Base-by-base conservation (phyloP, 2,329 filamentous ascomycete genomes). In the Pseudocercospora cruenta region DNA sequence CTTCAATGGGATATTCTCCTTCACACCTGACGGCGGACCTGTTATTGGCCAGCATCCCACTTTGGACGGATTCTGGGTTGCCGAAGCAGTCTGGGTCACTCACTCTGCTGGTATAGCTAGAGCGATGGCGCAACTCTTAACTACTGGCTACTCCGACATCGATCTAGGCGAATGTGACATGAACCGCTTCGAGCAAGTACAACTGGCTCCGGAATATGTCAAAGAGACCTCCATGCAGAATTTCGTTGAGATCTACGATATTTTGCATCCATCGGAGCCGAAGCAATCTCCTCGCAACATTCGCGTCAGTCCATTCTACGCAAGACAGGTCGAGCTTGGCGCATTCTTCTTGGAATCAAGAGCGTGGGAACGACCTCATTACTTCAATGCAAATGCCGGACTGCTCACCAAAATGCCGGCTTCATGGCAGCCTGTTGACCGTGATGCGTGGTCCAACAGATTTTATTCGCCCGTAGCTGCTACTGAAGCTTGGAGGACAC, bases 1-100 rank as follows among this genome's bases (percentile, higher is more conserved):
- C 0, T 90, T 90, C 80, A 90, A 90, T 70, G 87, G 87, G 2
- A 83, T 90, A 70, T 87, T 90, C 75, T 90, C 87, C 0, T 90
- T 90, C 72, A 90, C 87, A 0, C 87, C 87, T 0, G 87, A 90
- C 60, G 87, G 87, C 0, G 86, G 86, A 0, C 85, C 87, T 0
- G 80, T 90, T 0, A 80, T 90, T 1, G 87, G 87, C 2, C 82
- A 85, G 70, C 81, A 86, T 0, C 86, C 87, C 6, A 82, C 82
- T 14, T 75, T 90, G 0, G 85, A 88, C 54, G 86, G 86, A 12
- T 89, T 90, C 76, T 89, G 82, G 69, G 86, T 90, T 0, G 87
- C 87, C 0, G 87, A 90, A 70, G 87, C 87, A 4, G 86, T 90
- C 0, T 90, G 87, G 87, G 87, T 89, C 0, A 90, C 87, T 19